phyloP scores from a whole-genome alignment of 192 early-diverging fungal species.

The Mortierella alpina region DNA sequence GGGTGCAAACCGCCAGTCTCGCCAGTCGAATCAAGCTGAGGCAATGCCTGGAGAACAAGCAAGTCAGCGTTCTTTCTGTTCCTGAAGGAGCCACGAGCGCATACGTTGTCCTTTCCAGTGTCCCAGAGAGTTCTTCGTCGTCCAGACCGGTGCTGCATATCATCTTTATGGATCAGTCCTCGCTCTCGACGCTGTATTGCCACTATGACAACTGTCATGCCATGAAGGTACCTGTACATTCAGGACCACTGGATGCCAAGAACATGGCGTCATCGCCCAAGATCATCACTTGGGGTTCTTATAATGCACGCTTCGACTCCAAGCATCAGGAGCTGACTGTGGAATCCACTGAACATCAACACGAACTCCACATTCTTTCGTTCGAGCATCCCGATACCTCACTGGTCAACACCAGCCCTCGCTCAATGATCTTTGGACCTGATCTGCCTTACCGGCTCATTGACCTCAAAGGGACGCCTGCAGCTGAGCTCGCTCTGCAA shows the following conservation, averaged over 20 bases:
- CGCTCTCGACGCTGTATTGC: slow-evolving; percentile 33
- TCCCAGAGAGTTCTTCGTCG: slow-evolving; percentile 39
- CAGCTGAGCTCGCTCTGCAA: slow-evolving; percentile 1
- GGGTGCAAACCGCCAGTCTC: slow-evolving; percentile 31
- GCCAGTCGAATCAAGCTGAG: slow-evolving; percentile 7
- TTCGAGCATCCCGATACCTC: slow-evolving; percentile 21
- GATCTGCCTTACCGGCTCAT: slow-evolving; percentile 13
- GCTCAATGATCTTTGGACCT: slow-evolving; percentile 15
- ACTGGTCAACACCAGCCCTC: not conserved
- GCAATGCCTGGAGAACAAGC: slow-evolving; percentile 4
- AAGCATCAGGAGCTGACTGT: slow-evolving; percentile 23
- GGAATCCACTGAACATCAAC: slow-evolving; percentile 45
- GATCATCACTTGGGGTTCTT: slow-evolving; percentile 64
- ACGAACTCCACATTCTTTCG: slow-evolving; percentile 50
- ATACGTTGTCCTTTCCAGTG: slow-evolving; percentile 15
- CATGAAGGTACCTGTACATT: not conserved
- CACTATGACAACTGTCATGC: slow-evolving; percentile 39
- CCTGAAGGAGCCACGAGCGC: slow-evolving; percentile 28
- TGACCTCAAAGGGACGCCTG: slow-evolving; percentile 21
- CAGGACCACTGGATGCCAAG: not conserved
- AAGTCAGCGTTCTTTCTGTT: slow-evolving; percentile 23
- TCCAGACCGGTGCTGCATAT: slow-evolving; percentile 49
- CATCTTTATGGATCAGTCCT: slow-evolving; percentile 23
- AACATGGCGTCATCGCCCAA: slow-evolving; percentile 33
- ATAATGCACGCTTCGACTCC: slow-evolving; percentile 53